Base-by-base conservation (phyloP, 2,329 filamentous ascomycete genomes). In the Curvularia lunata region DNA sequence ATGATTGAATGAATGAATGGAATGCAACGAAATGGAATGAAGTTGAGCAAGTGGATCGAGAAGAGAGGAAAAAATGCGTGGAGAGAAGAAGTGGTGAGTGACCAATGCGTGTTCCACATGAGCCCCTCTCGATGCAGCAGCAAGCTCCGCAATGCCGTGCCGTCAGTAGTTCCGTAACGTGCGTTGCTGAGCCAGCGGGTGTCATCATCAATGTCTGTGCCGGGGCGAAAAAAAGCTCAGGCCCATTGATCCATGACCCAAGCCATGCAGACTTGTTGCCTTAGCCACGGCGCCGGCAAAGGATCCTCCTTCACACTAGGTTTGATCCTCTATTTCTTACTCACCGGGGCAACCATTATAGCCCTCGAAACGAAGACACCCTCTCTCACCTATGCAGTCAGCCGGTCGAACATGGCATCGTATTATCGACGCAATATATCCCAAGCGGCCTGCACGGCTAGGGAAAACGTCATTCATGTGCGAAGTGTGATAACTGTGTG, bases 131-230 rank as follows among this genome's bases (percentile, higher is more conserved):
- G 25, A 49, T 67, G 64, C 63, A 58, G 59, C 63, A 58, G 59
- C 63, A 59, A 59, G 60, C 60, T 62, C 64, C 56, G 61, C 57
- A 52, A 48, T 48, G 61, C 59, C 57, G 61, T 66, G 63, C 64
- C 65, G 64, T 60, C 61, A 65, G 55, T 58, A 65, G 58, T 68
- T 69, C 64, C 67, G 67, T 69, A 68, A 66, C 60, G 58, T 64
- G 41, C 21, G 41, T 43, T 43, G 56, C 60, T 58, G 54, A 62
- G 65, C 64, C 64, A 62, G 59, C 61, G 62, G 64, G 65, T 65
- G 65, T 68, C 62, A 68, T 68, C 56, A 59, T 52, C 28, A 23
- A 25, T 56, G 63, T 58, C 58, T 57, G 63, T 64, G 61, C 66
- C 61, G 54, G 12, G 12, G 32, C 10, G n/a, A 13, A 37, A 51